These are phyloP conservation scores for Mucor indicus DNA, from an alignment of 371 early-diverging fungal genomes.

Conservation along the genomic window DNA sequence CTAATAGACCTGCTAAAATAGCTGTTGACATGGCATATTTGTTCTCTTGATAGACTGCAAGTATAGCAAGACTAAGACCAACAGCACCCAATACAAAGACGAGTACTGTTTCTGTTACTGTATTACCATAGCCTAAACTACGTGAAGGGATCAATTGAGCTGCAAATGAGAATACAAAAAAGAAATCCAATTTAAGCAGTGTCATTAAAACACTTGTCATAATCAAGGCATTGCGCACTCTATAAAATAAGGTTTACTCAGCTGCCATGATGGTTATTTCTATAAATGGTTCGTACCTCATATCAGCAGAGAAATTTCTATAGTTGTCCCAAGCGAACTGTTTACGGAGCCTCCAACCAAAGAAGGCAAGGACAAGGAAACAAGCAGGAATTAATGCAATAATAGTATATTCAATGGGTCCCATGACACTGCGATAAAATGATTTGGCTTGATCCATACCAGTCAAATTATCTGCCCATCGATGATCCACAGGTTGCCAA, in stretches of 20 bases:
- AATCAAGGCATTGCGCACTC: slow-evolving; percentile 43
- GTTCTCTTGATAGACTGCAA: slow-evolving; percentile 42
- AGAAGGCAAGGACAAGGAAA: slow-evolving; percentile 35
- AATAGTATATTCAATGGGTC: slow-evolving; percentile 47
- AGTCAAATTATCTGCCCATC: slow-evolving; percentile 17
- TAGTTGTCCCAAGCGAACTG: slow-evolving; percentile 57
- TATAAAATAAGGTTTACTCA: too few species aligned
- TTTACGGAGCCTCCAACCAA: slow-evolving; percentile 44
- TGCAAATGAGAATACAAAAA: slow-evolving; percentile 48
- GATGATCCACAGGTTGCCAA: slow-evolving; percentile 16
- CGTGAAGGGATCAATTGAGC: slow-evolving; percentile 51
- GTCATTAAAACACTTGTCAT: slow-evolving; percentile 35
- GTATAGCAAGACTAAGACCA: slow-evolving; percentile 26
- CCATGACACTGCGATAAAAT: slow-evolving; percentile 35
- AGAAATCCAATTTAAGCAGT: slow-evolving; percentile 47
- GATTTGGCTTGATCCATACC: slow-evolving; percentile 31
- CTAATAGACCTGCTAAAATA: slow-evolving; percentile 14
- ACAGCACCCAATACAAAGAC: slow-evolving; percentile 42
- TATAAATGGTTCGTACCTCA: too few species aligned
- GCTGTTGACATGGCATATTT: slow-evolving; percentile 26
- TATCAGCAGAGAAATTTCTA: slow-evolving; percentile 48
- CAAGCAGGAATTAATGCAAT: slow-evolving; percentile 49
- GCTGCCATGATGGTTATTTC: too few species aligned
- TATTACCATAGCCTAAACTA: slow-evolving; percentile 33
- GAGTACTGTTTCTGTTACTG: slow-evolving; percentile 33